These are phyloP conservation scores for Peronospora tabacina DNA, from an alignment of 352 stramenopile genomes.

Conservation along the genomic window DNA sequence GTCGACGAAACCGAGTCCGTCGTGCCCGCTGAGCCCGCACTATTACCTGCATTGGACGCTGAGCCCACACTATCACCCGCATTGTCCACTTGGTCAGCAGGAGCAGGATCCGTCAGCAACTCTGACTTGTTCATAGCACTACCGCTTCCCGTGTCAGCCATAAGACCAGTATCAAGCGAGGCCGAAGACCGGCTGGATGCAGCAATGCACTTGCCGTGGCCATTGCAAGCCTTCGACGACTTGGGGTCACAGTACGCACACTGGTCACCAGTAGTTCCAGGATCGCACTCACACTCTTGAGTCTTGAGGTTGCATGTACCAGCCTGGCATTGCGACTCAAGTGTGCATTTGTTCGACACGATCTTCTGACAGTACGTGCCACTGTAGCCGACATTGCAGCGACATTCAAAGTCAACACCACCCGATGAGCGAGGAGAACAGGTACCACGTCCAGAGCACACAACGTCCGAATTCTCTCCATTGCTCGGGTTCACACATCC, in stretches of 20 bases:
- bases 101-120: no score
- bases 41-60: conserved; percentile 8
- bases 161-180: conserved; percentile 1
- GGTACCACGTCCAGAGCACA: conserved; percentile 70
- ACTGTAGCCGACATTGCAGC: conserved; percentile 71
- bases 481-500: conserved; percentile 62
- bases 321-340: conserved; percentile 53
- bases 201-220: conserved; percentile 45
- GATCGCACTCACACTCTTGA: conserved; percentile 57
- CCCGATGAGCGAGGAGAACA: conserved; percentile 36
- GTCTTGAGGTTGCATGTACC: conserved; percentile 55
- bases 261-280: conserved; percentile 57
- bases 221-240: conserved; percentile 49
- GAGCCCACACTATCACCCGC: background rate
- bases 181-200: conserved; percentile 17
- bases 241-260: conserved; percentile 57
- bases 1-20: conserved; percentile 15
- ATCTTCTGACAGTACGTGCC: conserved; percentile 74
- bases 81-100: background rate
- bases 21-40: conserved; percentile 8
- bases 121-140: no score
- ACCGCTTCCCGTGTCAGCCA: no score
- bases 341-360: conserved; percentile 60
- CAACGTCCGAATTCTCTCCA: conserved; percentile 41
- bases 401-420: conserved; percentile 52